Evolutionary conservation across 2,329 filamentous ascomycete species (phyloP).

Genomic region (Ophiostoma triangulosporum): DNA sequence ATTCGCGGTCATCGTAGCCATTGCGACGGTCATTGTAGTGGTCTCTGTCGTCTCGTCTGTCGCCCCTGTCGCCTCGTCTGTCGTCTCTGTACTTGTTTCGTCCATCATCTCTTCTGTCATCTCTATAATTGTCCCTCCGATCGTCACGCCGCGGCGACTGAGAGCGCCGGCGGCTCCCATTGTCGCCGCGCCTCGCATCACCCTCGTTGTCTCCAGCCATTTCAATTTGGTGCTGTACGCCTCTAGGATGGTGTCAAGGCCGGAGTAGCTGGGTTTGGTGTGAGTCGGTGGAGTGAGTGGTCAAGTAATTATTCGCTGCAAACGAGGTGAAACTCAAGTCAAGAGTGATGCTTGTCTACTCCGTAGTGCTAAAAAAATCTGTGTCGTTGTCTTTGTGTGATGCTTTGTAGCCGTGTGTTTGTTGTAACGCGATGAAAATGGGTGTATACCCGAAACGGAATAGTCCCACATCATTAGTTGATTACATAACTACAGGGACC

Average conservation of each 20-base stretch:
- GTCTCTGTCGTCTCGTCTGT: not conserved
- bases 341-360: not conserved
- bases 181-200: not conserved
- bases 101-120: not conserved
- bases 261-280: no score
- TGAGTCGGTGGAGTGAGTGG: no score
- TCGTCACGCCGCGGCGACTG: constrained; percentile 3
- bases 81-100: not conserved
- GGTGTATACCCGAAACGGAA: not conserved
- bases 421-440: not conserved
- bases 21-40: not conserved
- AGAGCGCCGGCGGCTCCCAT: constrained; percentile 1
- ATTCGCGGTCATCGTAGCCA: not conserved
- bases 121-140: not conserved
- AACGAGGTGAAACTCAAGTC: not conserved
- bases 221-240: no score
- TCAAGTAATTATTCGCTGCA: not conserved
- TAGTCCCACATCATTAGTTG: not conserved
- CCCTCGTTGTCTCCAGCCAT: constrained; percentile 3
- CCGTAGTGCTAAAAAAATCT: not conserved
- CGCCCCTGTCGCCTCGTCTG: not conserved
- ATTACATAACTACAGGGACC: not conserved
- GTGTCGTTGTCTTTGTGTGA: not conserved
- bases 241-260: no score
- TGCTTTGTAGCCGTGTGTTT: no score